phyloP scores from a whole-genome alignment of 148 eudicot species.

The Cornus controversa region DNA sequence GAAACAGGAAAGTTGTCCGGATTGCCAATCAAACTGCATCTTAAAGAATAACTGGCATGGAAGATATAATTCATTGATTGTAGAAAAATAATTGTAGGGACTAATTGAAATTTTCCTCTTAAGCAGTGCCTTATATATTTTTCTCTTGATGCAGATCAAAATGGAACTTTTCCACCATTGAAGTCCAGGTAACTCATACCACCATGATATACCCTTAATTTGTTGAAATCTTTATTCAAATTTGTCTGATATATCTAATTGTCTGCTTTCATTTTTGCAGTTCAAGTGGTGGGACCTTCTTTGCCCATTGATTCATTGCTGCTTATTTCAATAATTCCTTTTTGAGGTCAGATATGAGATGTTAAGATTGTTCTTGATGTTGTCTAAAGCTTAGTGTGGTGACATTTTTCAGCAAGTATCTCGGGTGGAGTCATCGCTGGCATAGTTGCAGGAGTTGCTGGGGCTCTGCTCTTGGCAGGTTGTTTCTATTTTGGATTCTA shows the following conservation, averaged over 20 bases:
- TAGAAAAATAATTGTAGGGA: background rate
- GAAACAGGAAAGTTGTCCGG: no score
- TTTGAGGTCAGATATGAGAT: slow-evolving; percentile 7
- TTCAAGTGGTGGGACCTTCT: slow-evolving; percentile 30
- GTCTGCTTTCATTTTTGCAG: slow-evolving; percentile 31
- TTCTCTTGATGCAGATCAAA: slow-evolving; percentile 35
- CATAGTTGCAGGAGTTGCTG: slow-evolving; percentile 37
- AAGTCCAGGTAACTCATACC: slow-evolving; percentile 30
- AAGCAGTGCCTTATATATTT: background rate
- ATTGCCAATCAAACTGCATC: no score
- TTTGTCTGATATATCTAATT: background rate
- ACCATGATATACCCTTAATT: background rate
- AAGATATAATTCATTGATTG: no score
- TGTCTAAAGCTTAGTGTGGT: background rate
- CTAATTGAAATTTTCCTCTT: background rate
- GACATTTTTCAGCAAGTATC: slow-evolving; percentile 31
- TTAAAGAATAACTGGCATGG: background rate
- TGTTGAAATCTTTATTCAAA: background rate
- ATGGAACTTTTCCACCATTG: slow-evolving; percentile 43
- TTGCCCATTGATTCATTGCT: background rate
- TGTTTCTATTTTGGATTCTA: slow-evolving; percentile 32
- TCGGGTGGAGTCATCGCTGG: slow-evolving; percentile 51
- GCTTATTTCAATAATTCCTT: background rate
- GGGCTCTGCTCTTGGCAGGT: slow-evolving; percentile 25
- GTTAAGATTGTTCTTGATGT: background rate